Evolutionary conservation across 306 rosid genomes (phyloP).

Genomic region (Cucurbita moschata): DNA sequence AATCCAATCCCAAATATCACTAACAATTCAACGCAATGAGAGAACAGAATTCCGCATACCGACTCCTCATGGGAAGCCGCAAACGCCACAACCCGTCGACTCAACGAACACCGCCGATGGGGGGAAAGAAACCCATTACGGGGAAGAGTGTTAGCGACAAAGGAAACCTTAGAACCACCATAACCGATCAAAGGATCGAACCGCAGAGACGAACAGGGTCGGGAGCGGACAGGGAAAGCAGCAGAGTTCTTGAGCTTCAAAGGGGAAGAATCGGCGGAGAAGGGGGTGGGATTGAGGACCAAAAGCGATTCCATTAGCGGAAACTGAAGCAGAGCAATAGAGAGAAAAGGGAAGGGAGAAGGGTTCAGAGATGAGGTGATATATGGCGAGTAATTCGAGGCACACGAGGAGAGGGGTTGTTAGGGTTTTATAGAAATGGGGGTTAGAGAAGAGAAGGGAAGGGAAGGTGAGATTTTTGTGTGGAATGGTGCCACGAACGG

Average conservation of each 20-base stretch:
- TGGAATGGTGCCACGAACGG: background rate
- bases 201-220: slow-evolving; percentile 10
- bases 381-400: background rate
- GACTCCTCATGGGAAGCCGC: slow-evolving; percentile 52
- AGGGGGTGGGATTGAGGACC: slow-evolving; percentile 43
- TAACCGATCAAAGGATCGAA: slow-evolving; percentile 29
- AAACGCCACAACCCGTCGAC: slow-evolving; percentile 21
- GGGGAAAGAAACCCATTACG: slow-evolving; percentile 14
- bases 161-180: slow-evolving; percentile 17
- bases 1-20: background rate
- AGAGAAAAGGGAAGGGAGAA: background rate
- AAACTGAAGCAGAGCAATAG: slow-evolving; percentile 12
- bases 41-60: slow-evolving; percentile 25
- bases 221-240: slow-evolving; percentile 3
- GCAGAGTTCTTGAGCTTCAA: slow-evolving; percentile 14
- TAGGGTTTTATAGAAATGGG: background rate
- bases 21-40: background rate
- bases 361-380: background rate
- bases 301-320: slow-evolving; percentile 43
- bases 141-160: slow-evolving; percentile 5
- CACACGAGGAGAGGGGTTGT: background rate
- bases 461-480: background rate
- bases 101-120: slow-evolving; percentile 17
- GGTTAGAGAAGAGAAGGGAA: background rate
- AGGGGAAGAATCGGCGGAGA: slow-evolving; percentile 4